Conservation (phyloP, 441 rosid species). For the Corymbia calophylla region DNA sequence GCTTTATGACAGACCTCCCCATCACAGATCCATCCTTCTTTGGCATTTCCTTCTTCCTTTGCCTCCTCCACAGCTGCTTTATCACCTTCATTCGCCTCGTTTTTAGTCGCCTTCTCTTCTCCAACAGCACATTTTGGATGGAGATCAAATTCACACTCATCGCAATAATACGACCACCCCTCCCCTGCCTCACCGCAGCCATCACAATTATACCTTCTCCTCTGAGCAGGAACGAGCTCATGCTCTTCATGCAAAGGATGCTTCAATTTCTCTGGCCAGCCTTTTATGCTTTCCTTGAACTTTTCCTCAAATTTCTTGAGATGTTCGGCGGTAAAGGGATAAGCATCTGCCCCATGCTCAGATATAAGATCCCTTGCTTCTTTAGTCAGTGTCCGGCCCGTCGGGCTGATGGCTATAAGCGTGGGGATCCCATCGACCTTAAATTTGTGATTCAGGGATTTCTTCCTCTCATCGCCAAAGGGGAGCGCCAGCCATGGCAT, state of each 20-base stretch:
- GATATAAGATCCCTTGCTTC: conserved; percentile 42
- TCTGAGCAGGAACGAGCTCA: conserved; percentile 40
- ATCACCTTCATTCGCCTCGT: neutral
- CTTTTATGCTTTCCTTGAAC: conserved; percentile 44
- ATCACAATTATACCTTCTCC: conserved; percentile 27
- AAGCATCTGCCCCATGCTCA: conserved; percentile 52
- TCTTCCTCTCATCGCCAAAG: conserved; percentile 60
- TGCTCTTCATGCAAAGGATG: conserved; percentile 54
- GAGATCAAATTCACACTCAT: conserved; percentile 63
- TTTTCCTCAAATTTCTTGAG: neutral
- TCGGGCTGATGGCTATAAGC: conserved; percentile 54
- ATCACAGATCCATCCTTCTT: neutral
- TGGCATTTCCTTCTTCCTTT: neutral
- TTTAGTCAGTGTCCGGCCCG: conserved; percentile 48
- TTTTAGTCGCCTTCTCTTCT: conserved; percentile 6
- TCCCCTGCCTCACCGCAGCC: conserved; percentile 33
- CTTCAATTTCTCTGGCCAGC: conserved; percentile 62
- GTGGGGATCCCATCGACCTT: conserved; percentile 67
- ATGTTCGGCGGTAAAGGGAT: conserved; percentile 51
- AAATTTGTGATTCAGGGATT: conserved; percentile 39
- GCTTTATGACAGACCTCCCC: neutral
- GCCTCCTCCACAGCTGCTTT: neutral
- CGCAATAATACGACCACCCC: conserved; percentile 47
- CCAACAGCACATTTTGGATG: conserved; percentile 56
- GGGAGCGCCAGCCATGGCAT: conserved; percentile 93